phyloP scores from a whole-genome alignment of 345 rosid species.

The Boechera stricta region DNA sequence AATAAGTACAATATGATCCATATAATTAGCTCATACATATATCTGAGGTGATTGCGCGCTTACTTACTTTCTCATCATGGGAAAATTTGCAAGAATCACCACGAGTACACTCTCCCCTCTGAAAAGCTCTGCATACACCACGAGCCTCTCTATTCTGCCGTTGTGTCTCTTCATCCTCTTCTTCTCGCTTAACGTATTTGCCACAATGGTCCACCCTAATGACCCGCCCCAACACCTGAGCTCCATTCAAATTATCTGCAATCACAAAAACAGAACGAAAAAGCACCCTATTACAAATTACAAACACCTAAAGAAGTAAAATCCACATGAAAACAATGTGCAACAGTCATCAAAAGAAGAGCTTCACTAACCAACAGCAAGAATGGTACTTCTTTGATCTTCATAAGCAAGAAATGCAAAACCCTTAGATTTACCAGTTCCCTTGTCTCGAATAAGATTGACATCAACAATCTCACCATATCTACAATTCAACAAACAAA shows the following conservation, averaged over 20 bases:
- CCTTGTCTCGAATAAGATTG: constrained; percentile 88
- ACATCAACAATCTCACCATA: constrained; percentile 93
- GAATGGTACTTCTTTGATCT: constrained; percentile 91
- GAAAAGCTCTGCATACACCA: constrained; percentile 92
- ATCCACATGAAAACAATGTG: background rate
- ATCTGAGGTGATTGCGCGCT: too few species aligned
- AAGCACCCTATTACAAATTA: background rate
- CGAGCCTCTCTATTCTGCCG: constrained; percentile 81
- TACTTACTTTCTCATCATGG: constrained; percentile 83
- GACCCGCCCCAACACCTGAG: constrained; percentile 69
- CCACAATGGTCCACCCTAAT: constrained; percentile 79
- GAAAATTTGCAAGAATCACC: constrained; percentile 91
- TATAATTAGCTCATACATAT: constrained; percentile 29
- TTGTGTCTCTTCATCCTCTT: constrained; percentile 80
- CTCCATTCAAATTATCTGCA: constrained; percentile 88
- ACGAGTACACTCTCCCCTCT: constrained; percentile 88
- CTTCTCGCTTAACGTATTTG: constrained; percentile 76
- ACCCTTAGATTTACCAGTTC: constrained; percentile 90
- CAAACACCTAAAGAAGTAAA: background rate
- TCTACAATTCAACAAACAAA: constrained; percentile 32
- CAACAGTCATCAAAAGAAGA: constrained; percentile 7
- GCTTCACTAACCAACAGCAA: constrained; percentile 79
- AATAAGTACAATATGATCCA: background rate
- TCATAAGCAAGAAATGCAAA: constrained; percentile 91
- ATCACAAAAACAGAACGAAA: background rate